These are phyloP conservation scores for Arabis alpina DNA, from an alignment of 345 rosid species.

Conservation along the genomic window DNA sequence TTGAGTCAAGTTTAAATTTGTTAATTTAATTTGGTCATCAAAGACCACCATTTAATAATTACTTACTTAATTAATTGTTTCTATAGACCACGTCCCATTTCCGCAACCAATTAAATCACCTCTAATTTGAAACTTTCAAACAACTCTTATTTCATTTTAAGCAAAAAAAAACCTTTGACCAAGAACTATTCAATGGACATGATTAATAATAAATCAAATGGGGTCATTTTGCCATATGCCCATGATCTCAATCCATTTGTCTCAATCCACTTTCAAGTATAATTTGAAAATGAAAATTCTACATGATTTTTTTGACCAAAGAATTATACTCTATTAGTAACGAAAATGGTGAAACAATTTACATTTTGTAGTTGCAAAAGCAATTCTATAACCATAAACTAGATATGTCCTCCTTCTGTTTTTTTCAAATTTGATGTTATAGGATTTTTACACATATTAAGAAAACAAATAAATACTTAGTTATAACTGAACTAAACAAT, in stretches of 20 bases:
- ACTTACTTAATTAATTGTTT: constrained; percentile 1
- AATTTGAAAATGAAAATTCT: background rate
- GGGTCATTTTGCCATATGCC: constrained; percentile 32
- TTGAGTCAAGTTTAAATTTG: constrained; percentile 37
- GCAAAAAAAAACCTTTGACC: constrained; percentile 34
- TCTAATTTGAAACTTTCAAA: constrained; percentile 18
- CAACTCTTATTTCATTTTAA: background rate
- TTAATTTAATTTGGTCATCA: constrained; percentile 39
- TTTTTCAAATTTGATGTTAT: no score
- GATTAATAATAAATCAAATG: background rate
- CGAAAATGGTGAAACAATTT: no score
- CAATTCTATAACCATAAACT: background rate
- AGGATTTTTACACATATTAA: no score
- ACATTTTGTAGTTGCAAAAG: no score
- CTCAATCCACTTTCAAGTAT: constrained; percentile 24
- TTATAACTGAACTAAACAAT: no score
- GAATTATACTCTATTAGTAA: background rate
- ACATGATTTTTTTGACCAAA: constrained; percentile 8
- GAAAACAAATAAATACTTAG: no score
- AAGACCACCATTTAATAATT: constrained; percentile 10
- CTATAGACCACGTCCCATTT: constrained; percentile 32
- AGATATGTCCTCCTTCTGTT: no score
- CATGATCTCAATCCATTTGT: constrained; percentile 7
- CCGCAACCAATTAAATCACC: constrained; percentile 12
- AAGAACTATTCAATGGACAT: background rate